phyloP scores from a whole-genome alignment of 2,329 filamentous ascomycete genomes.

The Cercospora sesami region DNA sequence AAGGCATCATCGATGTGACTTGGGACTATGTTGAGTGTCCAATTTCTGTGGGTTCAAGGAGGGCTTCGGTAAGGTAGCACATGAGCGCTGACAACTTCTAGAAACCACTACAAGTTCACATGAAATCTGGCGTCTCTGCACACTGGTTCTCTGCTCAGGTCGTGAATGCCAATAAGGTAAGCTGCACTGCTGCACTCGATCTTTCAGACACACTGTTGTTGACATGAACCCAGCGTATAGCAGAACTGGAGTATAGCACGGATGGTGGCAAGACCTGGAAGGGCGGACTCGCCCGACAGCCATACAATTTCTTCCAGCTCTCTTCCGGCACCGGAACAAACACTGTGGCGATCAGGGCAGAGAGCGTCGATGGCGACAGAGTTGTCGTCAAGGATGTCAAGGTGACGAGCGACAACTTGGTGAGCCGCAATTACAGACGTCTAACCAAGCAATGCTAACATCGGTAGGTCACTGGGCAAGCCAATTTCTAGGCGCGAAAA shows the following conservation, averaged over 20 bases:
- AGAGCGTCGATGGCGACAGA: constrained; percentile 52
- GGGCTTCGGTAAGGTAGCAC: neutral
- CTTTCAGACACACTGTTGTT: neutral
- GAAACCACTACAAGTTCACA: constrained; percentile 50
- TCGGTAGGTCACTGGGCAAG: neutral
- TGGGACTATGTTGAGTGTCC: constrained; percentile 56
- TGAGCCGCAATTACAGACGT: constrained; percentile 16
- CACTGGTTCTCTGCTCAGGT: constrained; percentile 66
- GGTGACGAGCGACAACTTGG: constrained; percentile 40
- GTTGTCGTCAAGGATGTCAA: constrained; percentile 56
- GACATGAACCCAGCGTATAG: constrained; percentile 18
- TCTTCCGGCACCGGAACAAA: constrained; percentile 56
- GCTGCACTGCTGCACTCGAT: neutral
- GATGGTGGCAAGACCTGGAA: constrained; percentile 28
- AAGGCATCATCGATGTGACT: constrained; percentile 52
- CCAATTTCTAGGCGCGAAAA: neutral
- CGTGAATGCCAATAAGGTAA: constrained; percentile 56
- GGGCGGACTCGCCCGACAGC: constrained; percentile 20
- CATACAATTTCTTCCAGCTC: constrained; percentile 61
- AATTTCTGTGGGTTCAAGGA: constrained; percentile 41
- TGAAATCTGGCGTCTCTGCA: constrained; percentile 54
- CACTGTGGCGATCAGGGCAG: constrained; percentile 58
- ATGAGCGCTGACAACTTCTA: neutral
- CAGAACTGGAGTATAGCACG: constrained; percentile 24
- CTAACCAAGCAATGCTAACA: neutral